Conservation (phyloP, 208 protist genomes). For the Plasmodiophora brassicae region DNA sequence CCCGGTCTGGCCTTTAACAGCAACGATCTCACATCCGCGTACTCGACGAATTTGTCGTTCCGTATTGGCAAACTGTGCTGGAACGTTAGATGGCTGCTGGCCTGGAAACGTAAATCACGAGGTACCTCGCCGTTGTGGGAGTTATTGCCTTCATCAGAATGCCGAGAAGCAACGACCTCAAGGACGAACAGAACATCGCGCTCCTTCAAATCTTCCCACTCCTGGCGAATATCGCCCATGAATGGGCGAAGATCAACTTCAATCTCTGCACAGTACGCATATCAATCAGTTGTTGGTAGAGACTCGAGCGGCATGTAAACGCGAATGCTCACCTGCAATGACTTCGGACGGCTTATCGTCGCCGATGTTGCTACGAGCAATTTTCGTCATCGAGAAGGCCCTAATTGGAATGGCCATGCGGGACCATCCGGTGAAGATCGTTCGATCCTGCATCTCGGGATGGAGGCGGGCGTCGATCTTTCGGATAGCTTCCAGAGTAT, state of each 20-base stretch:
- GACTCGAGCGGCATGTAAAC: not conserved
- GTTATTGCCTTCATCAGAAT: too few species aligned
- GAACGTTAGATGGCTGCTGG: too few species aligned
- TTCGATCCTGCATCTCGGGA: slow-evolving; percentile 34
- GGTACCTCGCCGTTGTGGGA: too few species aligned
- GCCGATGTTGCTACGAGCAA: slow-evolving; percentile 63
- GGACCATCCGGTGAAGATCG: slow-evolving; percentile 61
- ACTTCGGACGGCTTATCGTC: slow-evolving; percentile 65
- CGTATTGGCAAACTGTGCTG: slow-evolving; percentile 42
- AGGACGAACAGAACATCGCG: slow-evolving; percentile 76
- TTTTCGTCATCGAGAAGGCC: slow-evolving; percentile 53
- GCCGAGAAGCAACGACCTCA: too few species aligned
- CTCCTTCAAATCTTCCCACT: slow-evolving; percentile 68
- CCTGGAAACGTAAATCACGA: too few species aligned
- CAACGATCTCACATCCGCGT: slow-evolving; percentile 57
- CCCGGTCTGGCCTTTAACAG: slow-evolving; percentile 51
- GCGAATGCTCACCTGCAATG: slow-evolving; percentile 36
- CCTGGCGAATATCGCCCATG: slow-evolving; percentile 40
- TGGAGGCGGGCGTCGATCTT: slow-evolving; percentile 42
- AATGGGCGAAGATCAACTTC: slow-evolving; percentile 40
- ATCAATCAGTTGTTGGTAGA: not conserved
- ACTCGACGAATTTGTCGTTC: slow-evolving; percentile 42
- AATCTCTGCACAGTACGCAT: slow-evolving; percentile 10
- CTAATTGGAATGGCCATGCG: slow-evolving; percentile 64
- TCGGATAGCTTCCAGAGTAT: slow-evolving; percentile 31